Conservation (phyloP, 75 land plant genomes). For the Selaginella moellendorffii region DNA sequence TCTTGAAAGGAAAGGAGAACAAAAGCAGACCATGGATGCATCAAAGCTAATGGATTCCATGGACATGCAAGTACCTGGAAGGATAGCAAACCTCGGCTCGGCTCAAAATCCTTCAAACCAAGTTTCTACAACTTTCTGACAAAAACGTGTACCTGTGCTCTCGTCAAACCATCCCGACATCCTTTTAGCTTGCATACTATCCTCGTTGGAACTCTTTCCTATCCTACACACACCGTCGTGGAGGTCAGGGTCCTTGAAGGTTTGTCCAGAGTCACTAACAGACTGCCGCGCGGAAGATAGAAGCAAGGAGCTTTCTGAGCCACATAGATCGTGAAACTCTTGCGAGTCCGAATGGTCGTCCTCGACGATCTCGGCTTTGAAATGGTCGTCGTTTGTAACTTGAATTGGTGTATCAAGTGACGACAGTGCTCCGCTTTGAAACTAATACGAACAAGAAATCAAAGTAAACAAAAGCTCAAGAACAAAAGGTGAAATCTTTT, state of each 20-base stretch:
- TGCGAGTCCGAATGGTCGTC: too few relatives aligned
- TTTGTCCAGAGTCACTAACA: too few relatives aligned
- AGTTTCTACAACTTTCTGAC: neutral
- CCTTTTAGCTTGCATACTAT: too few relatives aligned
- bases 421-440: neutral
- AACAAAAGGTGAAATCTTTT: too few relatives aligned
- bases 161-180: neutral
- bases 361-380: neutral
- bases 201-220: too few relatives aligned
- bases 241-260: too few relatives aligned
- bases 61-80: neutral
- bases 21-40: neutral
- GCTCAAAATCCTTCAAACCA: neutral
- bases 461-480: neutral
- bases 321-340: too few relatives aligned
- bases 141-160: neutral
- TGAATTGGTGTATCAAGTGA: neutral
- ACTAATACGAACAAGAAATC: neutral
- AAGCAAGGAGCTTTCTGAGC: too few relatives aligned
- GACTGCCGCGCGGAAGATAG: too few relatives aligned
- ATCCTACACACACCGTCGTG: too few relatives aligned
- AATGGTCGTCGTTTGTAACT: neutral
- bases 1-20: neutral
- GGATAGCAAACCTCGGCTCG: neutral
- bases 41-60: neutral